Base-by-base conservation (phyloP, 805 yeast genomes). In the Yamadazyma sp. region DNA sequence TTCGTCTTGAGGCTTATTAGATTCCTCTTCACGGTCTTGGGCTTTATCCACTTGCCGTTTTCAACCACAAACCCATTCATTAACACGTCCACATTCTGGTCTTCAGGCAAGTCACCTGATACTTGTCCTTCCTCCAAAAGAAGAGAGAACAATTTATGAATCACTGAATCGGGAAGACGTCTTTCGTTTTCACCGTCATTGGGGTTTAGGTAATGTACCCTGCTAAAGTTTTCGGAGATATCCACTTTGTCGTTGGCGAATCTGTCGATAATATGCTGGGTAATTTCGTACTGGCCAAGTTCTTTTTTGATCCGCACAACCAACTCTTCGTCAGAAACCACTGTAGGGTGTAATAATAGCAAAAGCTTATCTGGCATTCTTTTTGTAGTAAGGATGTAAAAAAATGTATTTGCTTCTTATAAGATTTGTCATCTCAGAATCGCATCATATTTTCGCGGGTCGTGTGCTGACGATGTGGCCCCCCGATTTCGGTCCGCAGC, bases 341-440 rank as follows among this genome's bases (percentile, higher is more conserved):
- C 71, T 6, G 84, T 81, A 13, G 88, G 88, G 51, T 82, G 88
- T 37, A 82, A 67, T 34, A 82, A 62, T 18, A 81, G 57, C 26
- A 46, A 34, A 4, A 42, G n/a, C 22, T 40, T 45, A n/a, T n/a
- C n/a, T 9, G 26, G n/a, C 41, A 38, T 38, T 31, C 5, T 25
- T n/a, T n/a, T n/a, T n/a, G n/a, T n/a, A n/a, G n/a, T n/a, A n/a
- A n/a, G n/a, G 30, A 19, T 17, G 13, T 25, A 21, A 9, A 15
- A 17, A 28, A 28, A 14, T 15, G 16, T 8, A 10, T 15, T 13
- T 4, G 33, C n/a, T 18, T 25, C 12, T 19, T 30, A n/a, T 20
- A 16, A 19, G 15, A 36, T 36, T 36, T 36, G 40, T 36, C 40
- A 36, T 29, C 34, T 27, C 6, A 32, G 15, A 32, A 28, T 35